Percentiles rank a stretch among this genome's conserved stretches.
These are phyloP conservation scores for Daedaleopsis nitida DNA, from an alignment of 768 basidiomycete species.

Conservation along the genomic window DNA sequence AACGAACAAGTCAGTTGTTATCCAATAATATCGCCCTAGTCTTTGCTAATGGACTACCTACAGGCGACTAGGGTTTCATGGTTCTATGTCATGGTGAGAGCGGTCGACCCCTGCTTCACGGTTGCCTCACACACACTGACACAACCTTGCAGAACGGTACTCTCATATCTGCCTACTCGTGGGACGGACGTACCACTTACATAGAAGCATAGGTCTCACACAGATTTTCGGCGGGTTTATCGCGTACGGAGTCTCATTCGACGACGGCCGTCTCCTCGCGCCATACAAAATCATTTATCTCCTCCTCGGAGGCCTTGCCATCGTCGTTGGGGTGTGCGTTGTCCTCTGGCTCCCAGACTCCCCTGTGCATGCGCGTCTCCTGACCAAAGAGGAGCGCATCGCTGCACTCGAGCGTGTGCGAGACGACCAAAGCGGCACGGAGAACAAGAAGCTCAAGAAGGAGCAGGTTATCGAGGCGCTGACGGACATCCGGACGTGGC, in stretches of 20 bases:
- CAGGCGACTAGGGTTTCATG: constrained; percentile 60
- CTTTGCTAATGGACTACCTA: background rate
- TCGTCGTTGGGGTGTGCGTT: constrained; percentile 56
- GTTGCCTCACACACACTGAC: background rate
- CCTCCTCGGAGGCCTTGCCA: constrained; percentile 60
- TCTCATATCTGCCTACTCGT: background rate
- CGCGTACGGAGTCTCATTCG: constrained; percentile 64
- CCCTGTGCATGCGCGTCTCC: constrained; percentile 57
- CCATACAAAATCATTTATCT: constrained; percentile 66
- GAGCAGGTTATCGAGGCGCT: constrained; percentile 60
- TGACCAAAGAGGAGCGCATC: constrained; percentile 60
- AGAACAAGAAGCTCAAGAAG: constrained; percentile 60
- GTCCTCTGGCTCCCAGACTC: constrained; percentile 67
- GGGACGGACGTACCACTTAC: background rate
- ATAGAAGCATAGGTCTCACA: constrained; percentile 38
- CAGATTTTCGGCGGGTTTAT: constrained; percentile 64
- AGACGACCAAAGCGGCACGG: constrained; percentile 65
- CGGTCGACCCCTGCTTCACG: too few species aligned
- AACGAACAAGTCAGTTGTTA: constrained; percentile 51
- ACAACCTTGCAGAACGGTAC: constrained; percentile 45
- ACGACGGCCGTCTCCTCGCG: constrained; percentile 46
- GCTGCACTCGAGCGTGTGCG: constrained; percentile 66
- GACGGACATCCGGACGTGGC: constrained; percentile 59
- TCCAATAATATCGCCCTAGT: rapidly evolving
- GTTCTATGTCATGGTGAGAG: constrained; percentile 65